Evolutionary conservation across 164 flowering plant genomes (phyloP).

Genomic region (Chloranthus sessilifolius): DNA sequence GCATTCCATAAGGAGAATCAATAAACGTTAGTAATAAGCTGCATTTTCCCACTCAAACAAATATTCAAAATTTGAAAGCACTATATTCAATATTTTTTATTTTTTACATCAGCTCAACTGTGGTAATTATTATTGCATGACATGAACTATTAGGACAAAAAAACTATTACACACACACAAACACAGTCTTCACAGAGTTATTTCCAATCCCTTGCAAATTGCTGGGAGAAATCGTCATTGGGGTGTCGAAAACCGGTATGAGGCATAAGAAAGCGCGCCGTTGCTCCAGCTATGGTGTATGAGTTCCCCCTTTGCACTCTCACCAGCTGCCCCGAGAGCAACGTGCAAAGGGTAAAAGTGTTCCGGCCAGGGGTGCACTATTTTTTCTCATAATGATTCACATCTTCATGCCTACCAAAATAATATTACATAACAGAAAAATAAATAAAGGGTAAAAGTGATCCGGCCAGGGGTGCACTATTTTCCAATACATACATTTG

Average conservation of each 20-base stretch:
- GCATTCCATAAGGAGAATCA: too few species aligned
- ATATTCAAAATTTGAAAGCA: too few species aligned
- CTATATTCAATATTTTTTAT: too few species aligned
- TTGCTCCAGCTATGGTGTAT: conserved; percentile 31
- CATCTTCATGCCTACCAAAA: conserved; percentile 25
- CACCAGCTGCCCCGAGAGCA: conserved; percentile 34
- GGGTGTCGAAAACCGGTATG: conserved; percentile 21
- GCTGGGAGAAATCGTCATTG: neutral
- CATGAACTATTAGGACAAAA: too few species aligned
- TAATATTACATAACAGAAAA: neutral
- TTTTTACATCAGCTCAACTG: too few species aligned
- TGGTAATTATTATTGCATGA: too few species aligned
- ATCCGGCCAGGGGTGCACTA: conserved; percentile 26
- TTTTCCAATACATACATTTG: too few species aligned
- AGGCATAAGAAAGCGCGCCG: conserved; percentile 35
- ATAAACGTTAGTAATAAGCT: too few species aligned
- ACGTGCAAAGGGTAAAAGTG: conserved; percentile 41
- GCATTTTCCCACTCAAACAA: too few species aligned
- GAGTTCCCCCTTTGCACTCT: conserved; percentile 21
- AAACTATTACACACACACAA: too few species aligned
- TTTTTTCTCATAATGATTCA: conserved; percentile 24
- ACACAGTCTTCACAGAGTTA: too few species aligned
- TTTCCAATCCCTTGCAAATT: too few species aligned
- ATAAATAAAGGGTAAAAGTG: neutral
- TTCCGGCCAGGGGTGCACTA: conserved; percentile 38